Base-by-base conservation (phyloP, 345 rosid species). In the Salix viminalis region DNA sequence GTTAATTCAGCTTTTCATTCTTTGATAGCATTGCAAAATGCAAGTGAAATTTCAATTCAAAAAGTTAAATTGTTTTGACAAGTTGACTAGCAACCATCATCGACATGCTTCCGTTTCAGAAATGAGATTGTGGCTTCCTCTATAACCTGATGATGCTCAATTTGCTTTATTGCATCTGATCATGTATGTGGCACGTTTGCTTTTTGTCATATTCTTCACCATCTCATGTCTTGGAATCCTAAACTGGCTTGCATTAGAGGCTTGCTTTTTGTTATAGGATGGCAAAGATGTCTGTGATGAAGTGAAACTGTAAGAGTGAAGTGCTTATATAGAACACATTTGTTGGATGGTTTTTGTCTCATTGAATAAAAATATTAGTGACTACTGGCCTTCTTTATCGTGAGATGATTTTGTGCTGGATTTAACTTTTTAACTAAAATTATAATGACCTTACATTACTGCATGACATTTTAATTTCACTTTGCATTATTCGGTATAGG, bases 401-500 rank as follows among this genome's bases (percentile, higher is more conserved):
- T 58, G 62, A 58, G 62, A 58, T n/a, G 15, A 12, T 23, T n/a
- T 58, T 58, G 62, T 58, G 12, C 28, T 23, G 28, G 62, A 58
- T 58, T 58, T 58, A 58, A 9, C n/a, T 58, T 58, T 58, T 58
- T 23, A 9, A 24, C 14, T 58, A 23, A 56, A 58, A 41, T 8
- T 58, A n/a, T 9, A 58, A 58, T n/a, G 62, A 58, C 1, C 28
- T 58, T 26, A 5, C 4, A 58, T n/a, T 10, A 23, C 24, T 58
- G 28, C 5, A 23, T 58, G 62, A 4, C 13, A 30, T 50, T 21
- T 32, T 41, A 8, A 6, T 74, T 60, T 56, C 46, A 54, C 54
- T n/a, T 64, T 44, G 52, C 52, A 14, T 46, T 46, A 14, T 46
- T 46, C 37, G 24, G 70, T 71, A 71, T 73, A 95, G 99, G 99